Base-by-base conservation (phyloP, 169 alveolate species). In the Plasmodium sp. region DNA sequence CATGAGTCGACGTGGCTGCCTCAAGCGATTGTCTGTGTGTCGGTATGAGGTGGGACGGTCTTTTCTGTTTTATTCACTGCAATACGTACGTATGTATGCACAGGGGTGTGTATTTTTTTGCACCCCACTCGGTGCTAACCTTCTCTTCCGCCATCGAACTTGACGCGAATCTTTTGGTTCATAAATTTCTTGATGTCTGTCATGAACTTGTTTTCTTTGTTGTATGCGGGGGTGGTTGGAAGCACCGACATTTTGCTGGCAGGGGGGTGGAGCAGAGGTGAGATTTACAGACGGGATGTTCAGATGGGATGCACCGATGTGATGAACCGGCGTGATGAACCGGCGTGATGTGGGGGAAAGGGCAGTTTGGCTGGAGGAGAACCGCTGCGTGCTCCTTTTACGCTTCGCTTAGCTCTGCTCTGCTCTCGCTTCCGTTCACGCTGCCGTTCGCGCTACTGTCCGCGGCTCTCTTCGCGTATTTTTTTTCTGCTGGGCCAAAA, bases 61-160 rank as follows among this genome's bases (percentile, higher is more conserved):
- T 16, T 12, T 14, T 51, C 22, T 51, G 62, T 51, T 67, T 67
- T 67, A 67, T 67, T 36, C 6, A 67, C 39, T 22, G 41, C 33
- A 67, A 18, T 22, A 31, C 14, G n/a, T 67, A 67, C 3, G 39
- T 67, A 31, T 18, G 39, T 22, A 67, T 67, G 43, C 56, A 58
- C 9, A 39, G 18, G 34, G n/a, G 62, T 22, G 39, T 6, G 18
- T 7, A 43, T 18, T 43, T 43, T 48, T 81, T 31, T 4, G 18
- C 36, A 7, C 56, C 31, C 77, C 39, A n/a, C 45, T 22, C 39
- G 39, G 33, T 48, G 36, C 96, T 79, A 67, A 97, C 98, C 98
- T 93, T 97, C 98, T 67, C 98, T 85, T 10, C 98, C 98, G 22
- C 98, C 98, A 73, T 96, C 96, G 93, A 97, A 97, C 67, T 97